phyloP scores from a whole-genome alignment of 371 early-diverging fungal species.

The Chytridium lagenaria region DNA sequence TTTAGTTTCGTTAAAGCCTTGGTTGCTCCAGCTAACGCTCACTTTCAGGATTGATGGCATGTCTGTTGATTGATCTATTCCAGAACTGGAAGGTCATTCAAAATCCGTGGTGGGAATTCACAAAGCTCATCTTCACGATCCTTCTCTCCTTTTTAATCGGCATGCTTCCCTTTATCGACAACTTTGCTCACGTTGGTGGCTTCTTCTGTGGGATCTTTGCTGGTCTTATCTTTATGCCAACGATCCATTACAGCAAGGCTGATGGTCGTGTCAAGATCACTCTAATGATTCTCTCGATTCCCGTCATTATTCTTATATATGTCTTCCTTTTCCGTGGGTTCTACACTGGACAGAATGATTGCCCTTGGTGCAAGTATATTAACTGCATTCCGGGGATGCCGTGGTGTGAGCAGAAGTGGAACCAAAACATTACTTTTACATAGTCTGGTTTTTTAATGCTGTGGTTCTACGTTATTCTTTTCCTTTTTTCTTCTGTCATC shows the following conservation, averaged over 20 bases:
- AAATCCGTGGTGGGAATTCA: constrained; percentile 71
- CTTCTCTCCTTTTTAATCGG: constrained; percentile 71
- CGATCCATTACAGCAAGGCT: constrained; percentile 48
- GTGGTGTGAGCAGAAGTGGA: constrained; percentile 51
- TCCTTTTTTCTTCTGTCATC: too few species aligned
- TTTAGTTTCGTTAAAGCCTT: too few species aligned
- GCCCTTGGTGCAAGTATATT: constrained; percentile 60
- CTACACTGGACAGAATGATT: constrained; percentile 38
- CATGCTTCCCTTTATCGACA: constrained; percentile 76
- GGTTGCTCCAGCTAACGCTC: background rate
- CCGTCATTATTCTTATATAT: constrained; percentile 38
- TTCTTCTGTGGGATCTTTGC: constrained; percentile 50
- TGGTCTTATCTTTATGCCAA: constrained; percentile 60
- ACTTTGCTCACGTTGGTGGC: constrained; percentile 80
- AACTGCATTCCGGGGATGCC: constrained; percentile 62
- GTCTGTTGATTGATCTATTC: constrained; percentile 78
- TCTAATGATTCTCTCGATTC: constrained; percentile 38
- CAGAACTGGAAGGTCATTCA: constrained; percentile 77
- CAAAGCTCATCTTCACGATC: constrained; percentile 69
- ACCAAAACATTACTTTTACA: constrained; percentile 1
- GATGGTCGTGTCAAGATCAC: constrained; percentile 42
- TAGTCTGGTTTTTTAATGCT: background rate
- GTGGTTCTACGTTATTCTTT: background rate
- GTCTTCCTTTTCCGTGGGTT: constrained; percentile 46
- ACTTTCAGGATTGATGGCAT: constrained; percentile 68